Evolutionary conservation across 1,284 basidiomycete genomes (phyloP).

Genomic region (Thecaphora thlaspeos): DNA sequence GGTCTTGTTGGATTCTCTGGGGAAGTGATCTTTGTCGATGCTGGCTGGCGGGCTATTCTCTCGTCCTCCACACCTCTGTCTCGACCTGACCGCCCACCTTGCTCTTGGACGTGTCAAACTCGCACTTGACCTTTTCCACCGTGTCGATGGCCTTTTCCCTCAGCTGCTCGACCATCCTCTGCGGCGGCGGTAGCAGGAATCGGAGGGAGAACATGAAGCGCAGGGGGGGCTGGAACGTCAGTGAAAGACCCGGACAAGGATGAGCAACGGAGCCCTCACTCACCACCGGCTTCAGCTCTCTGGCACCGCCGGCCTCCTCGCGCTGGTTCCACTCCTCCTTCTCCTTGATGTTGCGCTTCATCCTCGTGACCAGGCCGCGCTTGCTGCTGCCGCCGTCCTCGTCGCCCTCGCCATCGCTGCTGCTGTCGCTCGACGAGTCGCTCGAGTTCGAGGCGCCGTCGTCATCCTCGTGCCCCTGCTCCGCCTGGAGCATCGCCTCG

Average conservation of each 20-base stretch:
- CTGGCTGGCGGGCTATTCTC: too few species aligned
- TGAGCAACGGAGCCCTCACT: not conserved
- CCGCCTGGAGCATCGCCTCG: not conserved
- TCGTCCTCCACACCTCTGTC: not conserved
- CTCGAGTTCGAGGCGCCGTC: too few species aligned
- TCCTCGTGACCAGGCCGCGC: not conserved
- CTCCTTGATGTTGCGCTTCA: not conserved
- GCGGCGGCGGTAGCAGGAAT: too few species aligned
- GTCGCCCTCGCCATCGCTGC: not conserved
- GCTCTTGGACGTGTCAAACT: conserved; percentile 1
- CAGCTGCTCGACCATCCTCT: conserved; percentile 2
- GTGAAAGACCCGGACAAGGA: too few species aligned
- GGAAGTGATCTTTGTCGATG: too few species aligned
- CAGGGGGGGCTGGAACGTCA: too few species aligned
- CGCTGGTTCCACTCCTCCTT: not conserved
- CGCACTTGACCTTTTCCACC: conserved; percentile 3
- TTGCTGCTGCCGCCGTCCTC: not conserved
- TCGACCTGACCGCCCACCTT: conserved; percentile 2
- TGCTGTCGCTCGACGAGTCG: too few species aligned
- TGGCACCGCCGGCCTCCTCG: not conserved
- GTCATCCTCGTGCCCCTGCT: too few species aligned
- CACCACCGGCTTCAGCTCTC: not conserved
- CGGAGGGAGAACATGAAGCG: too few species aligned
- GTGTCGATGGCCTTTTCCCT: conserved; percentile 1
- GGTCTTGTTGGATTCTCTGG: too few species aligned